A percentile compares a stretch with the other conserved stretches of the same genome.
Evolutionary conservation across 306 rosid species (phyloP).

Genomic region (Castanea crenata): DNA sequence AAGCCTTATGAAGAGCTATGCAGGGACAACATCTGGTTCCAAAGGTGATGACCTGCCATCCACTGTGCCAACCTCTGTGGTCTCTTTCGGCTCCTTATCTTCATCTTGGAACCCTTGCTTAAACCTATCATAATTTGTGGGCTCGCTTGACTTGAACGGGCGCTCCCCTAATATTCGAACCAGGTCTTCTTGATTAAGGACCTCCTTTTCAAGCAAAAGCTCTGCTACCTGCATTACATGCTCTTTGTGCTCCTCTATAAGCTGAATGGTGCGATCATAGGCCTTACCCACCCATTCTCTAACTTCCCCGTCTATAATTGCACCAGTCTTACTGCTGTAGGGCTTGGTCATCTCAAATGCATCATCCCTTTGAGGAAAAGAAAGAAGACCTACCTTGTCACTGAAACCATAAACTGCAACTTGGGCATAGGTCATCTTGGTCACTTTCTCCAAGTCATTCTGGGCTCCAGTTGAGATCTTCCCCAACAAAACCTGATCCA

Average conservation of each 20-base stretch:
- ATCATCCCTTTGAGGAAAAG: conserved; percentile 36
- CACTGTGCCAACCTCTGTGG: not conserved
- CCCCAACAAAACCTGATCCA: conserved; percentile 36
- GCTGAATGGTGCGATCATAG: conserved; percentile 26
- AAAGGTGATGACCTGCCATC: not conserved
- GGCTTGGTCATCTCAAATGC: conserved; percentile 36
- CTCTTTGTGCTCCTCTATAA: conserved; percentile 38
- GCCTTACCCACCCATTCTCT: conserved; percentile 47
- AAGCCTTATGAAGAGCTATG: not conserved
- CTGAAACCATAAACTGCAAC: conserved; percentile 43
- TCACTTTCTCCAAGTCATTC: conserved; percentile 48
- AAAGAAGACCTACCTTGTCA: conserved; percentile 43
- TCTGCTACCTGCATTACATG: conserved; percentile 35
- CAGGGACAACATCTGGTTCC: not conserved
- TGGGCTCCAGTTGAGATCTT: conserved; percentile 47
- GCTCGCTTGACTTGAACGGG: conserved; percentile 26
- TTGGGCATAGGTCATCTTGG: conserved; percentile 45
- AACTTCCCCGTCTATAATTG: conserved; percentile 42
- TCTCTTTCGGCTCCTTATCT: conserved; percentile 16
- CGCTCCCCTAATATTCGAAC: conserved; percentile 37
- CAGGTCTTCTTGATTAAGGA: conserved; percentile 42
- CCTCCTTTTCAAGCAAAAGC: conserved; percentile 45
- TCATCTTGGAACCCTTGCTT: conserved; percentile 34
- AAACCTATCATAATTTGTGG: conserved; percentile 32
- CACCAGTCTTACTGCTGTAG: conserved; percentile 41